Base-by-base conservation (phyloP, 148 eudicot species). In the Polygonum maritimum region DNA sequence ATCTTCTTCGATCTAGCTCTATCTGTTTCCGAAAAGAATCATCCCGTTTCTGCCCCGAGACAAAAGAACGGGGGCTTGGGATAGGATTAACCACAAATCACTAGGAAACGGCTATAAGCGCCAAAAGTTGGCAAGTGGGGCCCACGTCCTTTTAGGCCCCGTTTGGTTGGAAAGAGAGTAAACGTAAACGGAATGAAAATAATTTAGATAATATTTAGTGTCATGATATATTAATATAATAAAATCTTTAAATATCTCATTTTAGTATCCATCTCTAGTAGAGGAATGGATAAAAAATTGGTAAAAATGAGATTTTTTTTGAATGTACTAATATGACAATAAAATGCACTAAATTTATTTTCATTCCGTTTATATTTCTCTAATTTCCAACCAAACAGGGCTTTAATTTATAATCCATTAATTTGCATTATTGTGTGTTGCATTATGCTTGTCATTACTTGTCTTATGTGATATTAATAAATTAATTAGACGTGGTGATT, bases 21-120 rank as follows among this genome's bases (percentile, higher is more conserved):
- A 57, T 16, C 18, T 13, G 57, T 51, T 57, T 19, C 31, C 26
- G 2, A 13, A 57, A 1, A 19, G 71, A 67, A 67, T 67, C 71
- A 67, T 67, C 36, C 71, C 71, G 71, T 67, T 67, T 67, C 44
- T 38, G 7, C 44, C 10, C 7, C 12, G 71, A 63, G 71, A 67
- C 71, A 67, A 67, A 67, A 67, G 71, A 67, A 67, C 38, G 14
- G 21, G 44, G 15, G 19, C 11, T 11, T 65, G 71, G 71, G 36
- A 67, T 14, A 33, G 45, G 71, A 67, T 67, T 35, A 62, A 14
- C 31, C 31, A 26, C 11, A 44, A 44, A 44, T 44, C 9, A 44
- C 47, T 15, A 63, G 40, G 18, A 40, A 67, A 67, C 71, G 71
- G 71, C 71, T 65, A 65, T 65, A 31, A 21, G 36, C 69, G 8